Evolutionary conservation across 306 rosid species (phyloP), one percentile per base, ranked within the genome.

Genomic region (Glycine tomentella): DNA sequence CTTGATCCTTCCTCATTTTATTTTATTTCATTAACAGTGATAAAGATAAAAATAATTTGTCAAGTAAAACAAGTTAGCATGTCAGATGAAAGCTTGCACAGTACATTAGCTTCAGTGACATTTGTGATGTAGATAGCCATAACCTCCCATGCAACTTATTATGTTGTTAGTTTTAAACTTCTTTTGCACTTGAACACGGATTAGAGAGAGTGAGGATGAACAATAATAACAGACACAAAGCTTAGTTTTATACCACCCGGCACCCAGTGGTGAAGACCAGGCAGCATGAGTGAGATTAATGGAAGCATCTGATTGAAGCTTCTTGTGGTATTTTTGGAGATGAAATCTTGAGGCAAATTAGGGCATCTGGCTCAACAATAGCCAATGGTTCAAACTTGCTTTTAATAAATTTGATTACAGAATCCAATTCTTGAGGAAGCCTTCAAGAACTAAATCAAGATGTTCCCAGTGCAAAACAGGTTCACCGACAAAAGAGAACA

Each of bases 191-290:
- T 9, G 8, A 61, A 34, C 72, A n/a, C 15, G 80, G 34, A 7
- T 49, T 50, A 49, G 69, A 56, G 70, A 49, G 69, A 56, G 70
- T 75, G 38, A 4, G 80, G 31, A 5, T 61, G 66, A 16, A 38
- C 51, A 9, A 57, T 56, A 46, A 14, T 61, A 62, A 63, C 62
- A 59, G 31, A 3, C 12, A 8, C 1, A 48, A 55, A 11, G 38
- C 51, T 36, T 55, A 10, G 46, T 20, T 75, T 4, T 42, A 46
- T 42, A 7, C 46, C 9, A 42, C 46, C 46, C 46, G 7, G 46
- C 9, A 42, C 46, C 46, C 46, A 42, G 46, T 42, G 46, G 46
- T 42, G 46, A 6, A 42, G 46, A 42, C 4, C 9, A 6, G 7
- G 9, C 9, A 42, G 8, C 9, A 42, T 42, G 46, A 42, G 46